phyloP scores from a whole-genome alignment of 768 basidiomycete species.

The Pleurotus giganteus region DNA sequence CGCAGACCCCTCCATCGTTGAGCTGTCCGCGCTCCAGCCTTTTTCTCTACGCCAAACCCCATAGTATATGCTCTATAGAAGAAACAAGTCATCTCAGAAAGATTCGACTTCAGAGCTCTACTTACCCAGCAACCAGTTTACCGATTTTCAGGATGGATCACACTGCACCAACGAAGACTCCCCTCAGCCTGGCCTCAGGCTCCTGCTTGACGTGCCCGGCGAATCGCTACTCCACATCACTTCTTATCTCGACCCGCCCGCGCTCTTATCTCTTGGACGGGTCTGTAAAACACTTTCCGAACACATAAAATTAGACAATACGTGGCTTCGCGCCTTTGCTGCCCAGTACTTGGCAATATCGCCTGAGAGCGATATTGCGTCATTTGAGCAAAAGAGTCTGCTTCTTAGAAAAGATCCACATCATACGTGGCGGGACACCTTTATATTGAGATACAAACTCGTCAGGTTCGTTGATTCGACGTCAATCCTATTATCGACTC shows the following conservation, averaged over 20 bases:
- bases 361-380: slow-evolving; percentile 57
- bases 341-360: slow-evolving; percentile 63
- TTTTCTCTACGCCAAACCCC: neutral
- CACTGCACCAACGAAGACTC: neutral
- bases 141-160: slow-evolving; percentile 5
- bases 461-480: slow-evolving; percentile 39
- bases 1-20: slow-evolving; percentile 3
- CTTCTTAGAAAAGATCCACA: slow-evolving; percentile 52
- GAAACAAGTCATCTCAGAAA: slow-evolving; percentile 7
- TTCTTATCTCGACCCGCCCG: slow-evolving; percentile 63
- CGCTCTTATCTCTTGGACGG: slow-evolving; percentile 54
- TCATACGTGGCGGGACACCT: slow-evolving; percentile 69
- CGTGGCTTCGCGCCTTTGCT: slow-evolving; percentile 76
- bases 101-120: slow-evolving; percentile 4
- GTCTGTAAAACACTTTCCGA: slow-evolving; percentile 51
- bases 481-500: neutral
- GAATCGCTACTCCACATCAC: slow-evolving; percentile 80
- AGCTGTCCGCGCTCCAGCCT: slow-evolving; percentile 3
- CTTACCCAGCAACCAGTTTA: slow-evolving; percentile 1
- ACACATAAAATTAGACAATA: slow-evolving; percentile 76
- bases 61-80: slow-evolving; percentile 9
- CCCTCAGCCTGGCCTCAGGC: slow-evolving; percentile 16
- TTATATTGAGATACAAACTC: slow-evolving; percentile 53
- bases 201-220: slow-evolving; percentile 54
- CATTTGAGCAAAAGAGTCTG: slow-evolving; percentile 36